Base-by-base conservation (phyloP, 148 eudicot species). In the Selenicereus undatus region DNA sequence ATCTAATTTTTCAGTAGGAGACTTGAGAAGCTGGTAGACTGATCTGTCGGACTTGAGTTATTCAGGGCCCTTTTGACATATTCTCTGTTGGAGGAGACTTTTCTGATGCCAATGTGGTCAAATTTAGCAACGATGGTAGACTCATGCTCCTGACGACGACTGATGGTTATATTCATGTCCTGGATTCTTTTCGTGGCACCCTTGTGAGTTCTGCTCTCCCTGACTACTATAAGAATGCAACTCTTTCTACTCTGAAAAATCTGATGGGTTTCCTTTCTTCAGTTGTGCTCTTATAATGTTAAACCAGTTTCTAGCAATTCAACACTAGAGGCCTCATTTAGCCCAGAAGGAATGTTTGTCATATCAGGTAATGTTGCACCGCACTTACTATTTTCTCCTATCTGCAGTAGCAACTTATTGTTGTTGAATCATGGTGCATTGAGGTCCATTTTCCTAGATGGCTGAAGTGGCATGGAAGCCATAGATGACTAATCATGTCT, bases 51-150 rank as follows among this genome's bases (percentile, higher is more conserved):
- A 65, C 62, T 74, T 81, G 35, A 42, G 8, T 84, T 52, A 16
- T 87, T 79, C 86, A 96, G 99, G 99, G 99, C 26, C 99, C 99
- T 78, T 96, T 94, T 83, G 98, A 94, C 13, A 91, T 87, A 82
- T 94, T 83, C 83, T 85, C 98, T 80, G 90, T 90, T 50, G 98
- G 95, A 12, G 97, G 92, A 81, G 99, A 96, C 84, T 74, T 87
- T 66, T 92, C 99, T 39, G 99, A 96, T 87, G 93, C 99, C 58
- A 92, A 91, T 84, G 91, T 88, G 27, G 92, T 96, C 51, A 96
- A 94, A 89, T 96, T 89, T 78, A 96, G 99, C 84, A 91, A 84
- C 83, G 99, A 96, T 84, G 99, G 99, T 50, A 89, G 95, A 80
- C 95, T 92, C 52, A 84, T 96, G 90, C 97, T 96, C 85, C 76